Conservation (phyloP, 306 rosid species). For the Nissolia schottii region DNA sequence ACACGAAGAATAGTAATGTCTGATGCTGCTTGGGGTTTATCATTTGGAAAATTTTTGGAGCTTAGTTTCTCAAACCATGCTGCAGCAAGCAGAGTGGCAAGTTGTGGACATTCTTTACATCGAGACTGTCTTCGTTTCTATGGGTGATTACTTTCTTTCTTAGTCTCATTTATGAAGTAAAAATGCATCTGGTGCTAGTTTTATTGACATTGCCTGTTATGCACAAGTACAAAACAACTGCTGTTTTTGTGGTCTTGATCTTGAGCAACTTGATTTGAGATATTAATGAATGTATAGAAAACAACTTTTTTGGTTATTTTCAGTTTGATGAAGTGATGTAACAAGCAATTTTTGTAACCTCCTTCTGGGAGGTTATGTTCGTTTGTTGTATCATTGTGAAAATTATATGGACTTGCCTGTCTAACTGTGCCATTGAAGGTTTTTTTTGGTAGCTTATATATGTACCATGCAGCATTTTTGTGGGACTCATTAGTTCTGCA, state of each 20-base stretch:
- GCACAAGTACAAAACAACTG: background rate
- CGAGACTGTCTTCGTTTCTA: conserved; percentile 98
- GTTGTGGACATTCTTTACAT: conserved; percentile 98
- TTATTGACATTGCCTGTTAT: background rate
- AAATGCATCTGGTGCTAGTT: background rate
- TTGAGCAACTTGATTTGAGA: conserved; percentile 8
- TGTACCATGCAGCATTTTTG: background rate
- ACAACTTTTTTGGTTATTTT: background rate
- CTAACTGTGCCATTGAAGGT: conserved; percentile 12
- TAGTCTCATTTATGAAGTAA: background rate
- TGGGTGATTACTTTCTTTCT: conserved; percentile 53
- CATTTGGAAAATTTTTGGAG: conserved; percentile 99
- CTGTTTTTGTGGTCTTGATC: background rate
- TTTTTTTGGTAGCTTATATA: background rate
- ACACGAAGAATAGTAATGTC: conserved; percentile 92
- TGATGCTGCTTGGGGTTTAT: conserved; percentile 99
- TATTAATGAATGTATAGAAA: conserved; percentile 4
- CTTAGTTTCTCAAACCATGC: conserved; percentile 99
- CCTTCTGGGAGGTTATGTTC: background rate
- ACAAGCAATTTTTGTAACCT: conserved; percentile 5
- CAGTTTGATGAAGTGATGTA: conserved; percentile 6
- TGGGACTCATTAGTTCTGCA: conserved; percentile 14
- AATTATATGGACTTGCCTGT: background rate
- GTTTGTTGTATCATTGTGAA: conserved; percentile 11
- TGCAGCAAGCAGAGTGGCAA: conserved; percentile 97